A percentile compares a stretch with the other conserved stretches of the same genome.
phyloP scores from a whole-genome alignment of 768 basidiomycete species.

The Lactifluus echinatus region DNA sequence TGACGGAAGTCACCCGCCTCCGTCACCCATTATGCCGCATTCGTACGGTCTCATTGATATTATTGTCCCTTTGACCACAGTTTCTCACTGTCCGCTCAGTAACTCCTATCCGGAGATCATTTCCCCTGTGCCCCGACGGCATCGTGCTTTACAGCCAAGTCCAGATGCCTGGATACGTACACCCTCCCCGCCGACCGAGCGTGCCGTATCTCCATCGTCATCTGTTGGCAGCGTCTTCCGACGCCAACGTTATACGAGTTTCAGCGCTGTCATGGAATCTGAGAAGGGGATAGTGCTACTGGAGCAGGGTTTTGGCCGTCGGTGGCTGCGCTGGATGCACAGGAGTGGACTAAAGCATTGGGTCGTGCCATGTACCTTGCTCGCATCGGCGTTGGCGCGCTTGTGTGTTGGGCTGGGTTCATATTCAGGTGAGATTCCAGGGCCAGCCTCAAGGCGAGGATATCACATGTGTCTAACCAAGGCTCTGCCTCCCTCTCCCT shows the following conservation, averaged over 20 bases:
- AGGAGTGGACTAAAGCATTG: constrained; percentile 49
- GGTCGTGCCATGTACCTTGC: constrained; percentile 50
- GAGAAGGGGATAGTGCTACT: constrained; percentile 22
- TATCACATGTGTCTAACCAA: not conserved
- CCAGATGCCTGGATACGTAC: constrained; percentile 15
- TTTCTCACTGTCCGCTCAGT: not conserved
- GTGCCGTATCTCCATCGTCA: not conserved
- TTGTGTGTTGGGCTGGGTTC: constrained; percentile 64
- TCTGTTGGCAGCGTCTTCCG: constrained; percentile 55
- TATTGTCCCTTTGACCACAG: not conserved
- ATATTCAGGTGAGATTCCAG: constrained; percentile 64
- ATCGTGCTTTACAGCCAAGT: constrained; percentile 10
- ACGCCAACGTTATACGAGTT: constrained; percentile 32
- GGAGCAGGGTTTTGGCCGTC: constrained; percentile 39
- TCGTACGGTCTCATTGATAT: not conserved
- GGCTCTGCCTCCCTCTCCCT: not conserved
- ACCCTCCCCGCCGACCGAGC: constrained; percentile 9
- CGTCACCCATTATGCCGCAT: not conserved
- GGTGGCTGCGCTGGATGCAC: constrained; percentile 79
- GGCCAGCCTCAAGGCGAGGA: not conserved
- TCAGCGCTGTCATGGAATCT: constrained; percentile 38
- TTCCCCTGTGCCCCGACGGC: constrained; percentile 7
- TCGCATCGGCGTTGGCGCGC: constrained; percentile 50
- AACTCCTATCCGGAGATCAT: constrained; percentile 9
- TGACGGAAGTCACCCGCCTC: too few species aligned